Percentiles rank a stretch among this genome's conserved stretches.
Conservation (phyloP, 768 basidiomycete species). For the Phylloporus sp. region DNA sequence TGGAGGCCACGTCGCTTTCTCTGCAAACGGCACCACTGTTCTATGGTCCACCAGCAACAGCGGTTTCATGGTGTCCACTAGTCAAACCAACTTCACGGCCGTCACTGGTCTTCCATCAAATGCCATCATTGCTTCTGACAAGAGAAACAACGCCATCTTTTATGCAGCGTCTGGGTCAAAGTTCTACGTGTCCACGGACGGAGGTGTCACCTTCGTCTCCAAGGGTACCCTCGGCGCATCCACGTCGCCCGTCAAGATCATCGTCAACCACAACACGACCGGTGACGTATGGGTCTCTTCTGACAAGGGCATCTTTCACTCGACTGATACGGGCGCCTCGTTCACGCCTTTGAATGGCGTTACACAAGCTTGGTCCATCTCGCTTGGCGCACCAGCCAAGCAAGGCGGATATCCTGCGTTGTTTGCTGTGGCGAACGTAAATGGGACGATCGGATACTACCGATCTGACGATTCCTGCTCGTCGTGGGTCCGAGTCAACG, state of each 20-base stretch:
- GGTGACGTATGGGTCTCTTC: constrained; percentile 12
- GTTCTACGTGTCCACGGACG: constrained; percentile 59
- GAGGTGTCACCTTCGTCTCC: constrained; percentile 41
- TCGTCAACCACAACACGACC: constrained; percentile 1
- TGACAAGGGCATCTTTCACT: constrained; percentile 7
- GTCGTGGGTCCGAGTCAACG: constrained; percentile 58
- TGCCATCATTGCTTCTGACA: constrained; percentile 60
- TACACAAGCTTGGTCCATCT: constrained; percentile 5
- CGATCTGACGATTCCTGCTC: constrained; percentile 52
- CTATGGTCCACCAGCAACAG: constrained; percentile 1
- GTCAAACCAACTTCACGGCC: constrained; percentile 1
- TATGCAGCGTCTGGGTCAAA: constrained; percentile 51
- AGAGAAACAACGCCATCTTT: constrained; percentile 50
- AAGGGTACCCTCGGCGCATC: constrained; percentile 2
- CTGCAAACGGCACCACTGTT: constrained; percentile 7
- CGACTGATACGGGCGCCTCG: background rate
- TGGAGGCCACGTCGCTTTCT: constrained; percentile 7
- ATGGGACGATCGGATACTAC: constrained; percentile 27
- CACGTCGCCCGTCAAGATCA: constrained; percentile 8
- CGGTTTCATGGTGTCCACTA: constrained; percentile 10
- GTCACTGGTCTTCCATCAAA: constrained; percentile 43
- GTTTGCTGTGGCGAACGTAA: constrained; percentile 2
- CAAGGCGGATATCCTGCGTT: background rate
- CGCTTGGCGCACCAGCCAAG: constrained; percentile 1
- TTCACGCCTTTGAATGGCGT: background rate